phyloP scores from a whole-genome alignment of 1,284 basidiomycete species.

The Sporisorium iseilematis-ciliati region DNA sequence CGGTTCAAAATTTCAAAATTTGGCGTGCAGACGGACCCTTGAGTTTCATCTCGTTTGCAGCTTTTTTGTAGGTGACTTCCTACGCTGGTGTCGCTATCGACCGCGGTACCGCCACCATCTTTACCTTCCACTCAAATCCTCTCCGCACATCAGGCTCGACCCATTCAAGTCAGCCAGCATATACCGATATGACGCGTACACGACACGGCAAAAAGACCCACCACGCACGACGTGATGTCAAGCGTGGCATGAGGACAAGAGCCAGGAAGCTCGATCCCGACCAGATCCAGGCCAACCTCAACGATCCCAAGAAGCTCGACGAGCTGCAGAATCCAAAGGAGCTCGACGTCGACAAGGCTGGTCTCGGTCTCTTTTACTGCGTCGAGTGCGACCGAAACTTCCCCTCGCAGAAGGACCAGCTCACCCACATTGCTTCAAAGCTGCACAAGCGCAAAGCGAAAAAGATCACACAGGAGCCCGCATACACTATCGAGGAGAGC shows the following conservation, averaged over 20 bases:
- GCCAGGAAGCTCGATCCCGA: conserved; percentile 68
- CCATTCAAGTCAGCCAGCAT: not conserved
- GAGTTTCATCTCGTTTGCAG: not conserved
- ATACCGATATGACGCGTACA: conserved; percentile 58
- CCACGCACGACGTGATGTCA: conserved; percentile 67
- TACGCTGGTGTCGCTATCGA: not conserved
- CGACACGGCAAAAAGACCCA: conserved; percentile 67
- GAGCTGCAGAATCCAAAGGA: conserved; percentile 60
- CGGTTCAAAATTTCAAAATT: not conserved
- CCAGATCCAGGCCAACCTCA: conserved; percentile 65
- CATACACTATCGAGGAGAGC: conserved; percentile 67
- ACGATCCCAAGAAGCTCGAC: conserved; percentile 54
- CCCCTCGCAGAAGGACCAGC: conserved; percentile 61
- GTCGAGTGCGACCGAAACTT: conserved; percentile 69
- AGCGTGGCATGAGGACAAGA: conserved; percentile 65
- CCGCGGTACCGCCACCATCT: too few species aligned
- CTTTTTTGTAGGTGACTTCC: not conserved
- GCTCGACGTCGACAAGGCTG: conserved; percentile 67
- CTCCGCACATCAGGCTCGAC: not conserved
- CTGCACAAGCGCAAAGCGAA: conserved; percentile 67
- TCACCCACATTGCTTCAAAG: conserved; percentile 63
- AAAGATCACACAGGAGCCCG: conserved; percentile 62
- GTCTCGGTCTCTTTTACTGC: conserved; percentile 69
- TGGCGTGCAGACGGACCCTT: conserved; percentile 8
- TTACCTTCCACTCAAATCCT: too few species aligned